A percentile compares a stretch with the other conserved stretches of the same genome.
These are phyloP conservation scores for Ustulina deusta DNA, from an alignment of 2,329 filamentous ascomycete species.

Conservation along the genomic window DNA sequence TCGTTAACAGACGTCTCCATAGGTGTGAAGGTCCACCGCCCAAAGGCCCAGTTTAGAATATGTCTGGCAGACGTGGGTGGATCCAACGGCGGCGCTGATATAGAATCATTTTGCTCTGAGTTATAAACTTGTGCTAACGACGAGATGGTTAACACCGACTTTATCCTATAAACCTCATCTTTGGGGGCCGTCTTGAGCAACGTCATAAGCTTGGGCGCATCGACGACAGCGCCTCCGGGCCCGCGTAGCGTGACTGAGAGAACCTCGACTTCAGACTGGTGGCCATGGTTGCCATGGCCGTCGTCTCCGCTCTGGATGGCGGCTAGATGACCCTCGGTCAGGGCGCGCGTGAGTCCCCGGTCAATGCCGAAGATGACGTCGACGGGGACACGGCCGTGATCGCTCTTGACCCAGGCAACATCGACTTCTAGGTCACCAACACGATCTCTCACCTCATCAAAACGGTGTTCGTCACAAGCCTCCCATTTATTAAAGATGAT, in stretches of 20 bases:
- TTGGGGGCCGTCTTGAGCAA: constrained; percentile 82
- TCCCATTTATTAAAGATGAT: constrained; percentile 97
- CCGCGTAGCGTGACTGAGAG: constrained; percentile 79
- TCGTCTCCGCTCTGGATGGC: constrained; percentile 52
- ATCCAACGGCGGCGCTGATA: constrained; percentile 47
- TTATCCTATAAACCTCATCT: constrained; percentile 96
- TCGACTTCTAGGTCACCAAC: constrained; percentile 85
- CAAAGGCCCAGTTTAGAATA: constrained; percentile 98
- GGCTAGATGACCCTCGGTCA: constrained; percentile 57
- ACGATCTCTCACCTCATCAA: constrained; percentile 82
- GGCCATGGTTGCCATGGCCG: constrained; percentile 58
- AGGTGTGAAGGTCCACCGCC: constrained; percentile 89
- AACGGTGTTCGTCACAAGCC: constrained; percentile 74
- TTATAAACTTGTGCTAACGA: constrained; percentile 57
- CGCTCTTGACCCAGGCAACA: constrained; percentile 85
- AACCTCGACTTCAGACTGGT: constrained; percentile 93
- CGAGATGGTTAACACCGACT: constrained; percentile 71
- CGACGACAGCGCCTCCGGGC: constrained; percentile 56
- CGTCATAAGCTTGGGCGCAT: constrained; percentile 71
- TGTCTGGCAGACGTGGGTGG: constrained; percentile 65
- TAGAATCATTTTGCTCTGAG: constrained; percentile 63
- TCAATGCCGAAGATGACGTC: constrained; percentile 90
- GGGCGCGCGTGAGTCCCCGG: constrained; percentile 74
- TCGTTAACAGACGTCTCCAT: constrained; percentile 59
- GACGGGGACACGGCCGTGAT: constrained; percentile 81